Evolutionary conservation across 345 rosid genomes (phyloP), one percentile per base, ranked within the genome.

Genomic region (Dipteronia dyeriana): DNA sequence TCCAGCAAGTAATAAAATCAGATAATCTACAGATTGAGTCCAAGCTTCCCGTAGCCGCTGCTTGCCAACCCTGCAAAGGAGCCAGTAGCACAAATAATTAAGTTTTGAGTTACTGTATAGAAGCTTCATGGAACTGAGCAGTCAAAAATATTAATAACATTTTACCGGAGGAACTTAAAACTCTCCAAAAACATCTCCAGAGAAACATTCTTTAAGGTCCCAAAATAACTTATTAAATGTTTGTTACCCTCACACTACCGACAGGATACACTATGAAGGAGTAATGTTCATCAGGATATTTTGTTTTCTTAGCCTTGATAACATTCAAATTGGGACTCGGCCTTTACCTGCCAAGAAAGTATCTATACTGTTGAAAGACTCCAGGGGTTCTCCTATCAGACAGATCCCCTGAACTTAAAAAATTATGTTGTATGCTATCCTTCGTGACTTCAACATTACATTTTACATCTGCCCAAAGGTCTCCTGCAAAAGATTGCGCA

Each of bases 11-110:
- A 92, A 82, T 73, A 97, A 83, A 71, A 97, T 97, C 53, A 94
- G 85, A 84, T 79, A 97, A 87, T 97, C 99, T 79, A 97, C 97
- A 60, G 90, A 98, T 80, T 92, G 89, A 68, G 94, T 86, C 82
- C 93, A 92, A 62, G 97, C 91, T 73, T 97, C 99, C 76, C 99
- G 87, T 49, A 97, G 86, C 77, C 97, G 74, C 87, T 97, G 99
- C 91, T 97, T 94, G 74, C 92, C 86, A 61, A 89, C 82, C 90
- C 99, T 96, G 92, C 77, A 73, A 82, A 68, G 19, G 74, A 79
- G 31, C 20, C 68, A 68, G 26, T 53, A 63, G 17, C 38, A 17
- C 34, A 8, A 43, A 45, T 26, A 26, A 70, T 68, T 75, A 67
- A 4, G 43, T 7, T 65, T 54, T 45, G 10, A 43, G 61, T 79